Percentiles rank a stretch among this genome's conserved stretches.
These are phyloP conservation scores for Neurospora discreta DNA, from an alignment of 495 filamentous ascomycete genomes.

Conservation along the genomic window DNA sequence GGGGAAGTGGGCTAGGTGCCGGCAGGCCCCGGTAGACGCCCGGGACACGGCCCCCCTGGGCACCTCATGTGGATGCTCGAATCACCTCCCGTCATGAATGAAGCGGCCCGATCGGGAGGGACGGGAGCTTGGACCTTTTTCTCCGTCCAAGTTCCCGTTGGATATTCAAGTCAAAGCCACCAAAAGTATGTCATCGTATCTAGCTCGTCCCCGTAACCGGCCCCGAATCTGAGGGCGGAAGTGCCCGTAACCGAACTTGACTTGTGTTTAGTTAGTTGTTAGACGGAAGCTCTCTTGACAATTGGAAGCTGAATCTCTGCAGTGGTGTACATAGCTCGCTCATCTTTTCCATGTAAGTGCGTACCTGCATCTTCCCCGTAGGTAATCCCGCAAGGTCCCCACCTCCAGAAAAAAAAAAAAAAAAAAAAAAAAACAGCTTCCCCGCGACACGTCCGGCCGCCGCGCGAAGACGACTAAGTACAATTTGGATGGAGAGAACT, in stretches of 20 bases:
- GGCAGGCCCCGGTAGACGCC: not conserved
- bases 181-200: not conserved
- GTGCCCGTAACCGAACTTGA: not conserved
- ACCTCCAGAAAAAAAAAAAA: not conserved
- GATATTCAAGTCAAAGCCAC: not conserved
- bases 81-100: not conserved
- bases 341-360: not conserved
- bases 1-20: not conserved
- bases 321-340: not conserved
- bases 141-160: not conserved
- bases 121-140: not conserved
- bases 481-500: not conserved
- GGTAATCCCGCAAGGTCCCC: not conserved
- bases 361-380: not conserved
- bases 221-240: not conserved
- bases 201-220: not conserved
- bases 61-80: too few species aligned
- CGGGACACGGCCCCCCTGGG: not conserved
- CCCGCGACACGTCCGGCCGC: not conserved
- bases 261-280: fast-evolving
- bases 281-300: not conserved
- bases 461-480: not conserved
- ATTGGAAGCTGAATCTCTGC: not conserved
- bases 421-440: not conserved
- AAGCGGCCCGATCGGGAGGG: not conserved